A percentile compares a stretch with the other conserved stretches of the same genome.
Evolutionary conservation across 805 yeast species (phyloP).

Genomic region (Debaryomyces hansenii): DNA sequence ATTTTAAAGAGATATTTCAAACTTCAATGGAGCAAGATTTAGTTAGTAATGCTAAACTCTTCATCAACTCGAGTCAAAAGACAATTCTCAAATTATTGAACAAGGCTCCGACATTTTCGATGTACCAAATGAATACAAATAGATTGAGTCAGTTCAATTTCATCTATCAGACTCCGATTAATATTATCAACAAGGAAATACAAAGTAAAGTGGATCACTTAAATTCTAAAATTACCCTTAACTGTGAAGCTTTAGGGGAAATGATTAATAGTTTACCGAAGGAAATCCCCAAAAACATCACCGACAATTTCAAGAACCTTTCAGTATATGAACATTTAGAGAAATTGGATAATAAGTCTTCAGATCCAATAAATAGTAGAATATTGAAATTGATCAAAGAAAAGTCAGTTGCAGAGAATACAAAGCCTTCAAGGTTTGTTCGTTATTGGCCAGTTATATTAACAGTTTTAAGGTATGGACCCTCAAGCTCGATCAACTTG

Average conservation of each 20-base stretch:
- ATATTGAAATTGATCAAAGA: background rate
- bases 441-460: constrained; percentile 69
- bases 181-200: constrained; percentile 2
- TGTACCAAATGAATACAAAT: background rate
- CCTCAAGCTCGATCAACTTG: constrained; percentile 42
- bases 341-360: background rate
- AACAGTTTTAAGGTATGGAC: constrained; percentile 49
- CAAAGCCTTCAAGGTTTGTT: constrained; percentile 39
- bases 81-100: background rate
- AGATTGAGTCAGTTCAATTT: background rate
- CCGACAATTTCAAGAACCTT: background rate
- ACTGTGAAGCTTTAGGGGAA: constrained; percentile 1
- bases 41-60: background rate
- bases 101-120: constrained; percentile 2
- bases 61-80: background rate
- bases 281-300: background rate
- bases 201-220: background rate
- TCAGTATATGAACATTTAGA: background rate
- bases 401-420: constrained; percentile 4
- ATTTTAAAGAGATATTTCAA: constrained; percentile 5
- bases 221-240: constrained; percentile 2
- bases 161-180: constrained; percentile 5
- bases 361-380: background rate
- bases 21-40: background rate
- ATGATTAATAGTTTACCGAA: constrained; percentile 4